Conservation (phyloP, 495 filamentous ascomycete species). For the Antarctomyces pellizariae region DNA sequence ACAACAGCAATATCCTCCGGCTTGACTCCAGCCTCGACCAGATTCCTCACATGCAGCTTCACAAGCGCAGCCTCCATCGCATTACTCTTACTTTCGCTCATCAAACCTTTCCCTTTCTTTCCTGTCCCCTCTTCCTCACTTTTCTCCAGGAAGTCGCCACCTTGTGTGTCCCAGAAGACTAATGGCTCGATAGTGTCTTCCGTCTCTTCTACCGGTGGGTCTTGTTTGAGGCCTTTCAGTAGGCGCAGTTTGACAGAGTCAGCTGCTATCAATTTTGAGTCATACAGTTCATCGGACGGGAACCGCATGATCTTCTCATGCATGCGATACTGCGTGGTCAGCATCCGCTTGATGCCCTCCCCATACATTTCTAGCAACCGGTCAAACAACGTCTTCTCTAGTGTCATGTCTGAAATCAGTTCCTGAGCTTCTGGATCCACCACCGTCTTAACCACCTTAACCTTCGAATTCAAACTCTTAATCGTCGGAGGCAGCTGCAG, state of each 20-base stretch:
- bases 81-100: slow-evolving; percentile 84
- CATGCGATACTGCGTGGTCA: slow-evolving; percentile 98
- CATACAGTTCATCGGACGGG: slow-evolving; percentile 76
- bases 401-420: slow-evolving; percentile 23
- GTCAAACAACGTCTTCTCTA: slow-evolving; percentile 84
- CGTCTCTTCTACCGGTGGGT: slow-evolving; percentile 47
- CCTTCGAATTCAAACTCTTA: slow-evolving; percentile 47
- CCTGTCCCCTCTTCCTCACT: slow-evolving; percentile 20
- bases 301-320: slow-evolving; percentile 88
- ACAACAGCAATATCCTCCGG: slow-evolving; percentile 77
- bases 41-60: slow-evolving; percentile 40
- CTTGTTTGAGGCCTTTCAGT: slow-evolving; percentile 57
- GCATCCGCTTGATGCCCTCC: slow-evolving; percentile 63
- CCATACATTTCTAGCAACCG: slow-evolving; percentile 67
- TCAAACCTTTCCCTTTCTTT: slow-evolving; percentile 25
- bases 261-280: slow-evolving; percentile 51
- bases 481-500: slow-evolving; percentile 87
- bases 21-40: slow-evolving; percentile 57
- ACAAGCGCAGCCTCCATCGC: slow-evolving; percentile 74
- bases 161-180: slow-evolving; percentile 91
- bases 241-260: slow-evolving; percentile 51
- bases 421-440: slow-evolving; percentile 13
- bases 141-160: slow-evolving; percentile 62
- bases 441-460: slow-evolving; percentile 10
- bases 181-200: slow-evolving; percentile 78